Evolutionary conservation across 2,329 filamentous ascomycete genomes (phyloP).

Genomic region (Diatrype stigma): DNA sequence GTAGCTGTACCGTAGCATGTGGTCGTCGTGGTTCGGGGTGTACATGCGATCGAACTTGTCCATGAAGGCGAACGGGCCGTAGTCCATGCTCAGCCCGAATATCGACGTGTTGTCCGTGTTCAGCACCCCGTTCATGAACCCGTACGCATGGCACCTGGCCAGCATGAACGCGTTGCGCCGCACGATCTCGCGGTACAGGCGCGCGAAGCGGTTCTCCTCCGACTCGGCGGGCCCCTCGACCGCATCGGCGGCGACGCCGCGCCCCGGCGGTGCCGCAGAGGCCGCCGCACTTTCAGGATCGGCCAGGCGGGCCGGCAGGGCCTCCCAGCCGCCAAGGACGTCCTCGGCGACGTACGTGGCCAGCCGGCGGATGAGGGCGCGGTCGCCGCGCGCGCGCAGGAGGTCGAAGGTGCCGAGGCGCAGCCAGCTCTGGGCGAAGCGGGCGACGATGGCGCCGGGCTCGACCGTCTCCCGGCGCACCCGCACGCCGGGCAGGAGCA

Average conservation of each 20-base stretch:
- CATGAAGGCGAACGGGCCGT: conserved; percentile 95
- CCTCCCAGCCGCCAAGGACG: conserved; percentile 83
- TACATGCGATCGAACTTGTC: conserved; percentile 94
- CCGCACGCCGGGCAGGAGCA: conserved; percentile 65
- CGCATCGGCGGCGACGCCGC: conserved; percentile 51
- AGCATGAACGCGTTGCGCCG: conserved; percentile 83
- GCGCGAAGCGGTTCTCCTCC: conserved; percentile 80
- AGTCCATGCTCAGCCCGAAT: conserved; percentile 85
- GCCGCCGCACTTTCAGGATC: conserved; percentile 46
- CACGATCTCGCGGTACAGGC: conserved; percentile 82
- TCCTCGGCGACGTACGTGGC: conserved; percentile 83
- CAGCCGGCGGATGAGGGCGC: conserved; percentile 66
- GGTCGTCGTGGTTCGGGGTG: conserved; percentile 95
- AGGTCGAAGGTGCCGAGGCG: conserved; percentile 95
- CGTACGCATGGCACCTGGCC: conserved; percentile 93
- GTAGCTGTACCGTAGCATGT: conserved; percentile 83
- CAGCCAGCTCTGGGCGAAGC: conserved; percentile 89
- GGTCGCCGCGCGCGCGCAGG: conserved; percentile 75
- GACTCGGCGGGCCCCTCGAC: conserved; percentile 64
- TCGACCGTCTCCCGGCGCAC: conserved; percentile 79
- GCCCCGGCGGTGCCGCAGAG: conserved; percentile 41
- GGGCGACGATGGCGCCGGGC: conserved; percentile 85
- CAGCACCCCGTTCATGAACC: conserved; percentile 98
- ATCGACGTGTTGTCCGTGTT: conserved; percentile 98
- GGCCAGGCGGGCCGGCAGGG: conserved; percentile 60